A percentile compares a stretch with the other conserved stretches of the same genome.
phyloP scores from a whole-genome alignment of 2,329 filamentous ascomycete species.

The Fusarium mundagurra region DNA sequence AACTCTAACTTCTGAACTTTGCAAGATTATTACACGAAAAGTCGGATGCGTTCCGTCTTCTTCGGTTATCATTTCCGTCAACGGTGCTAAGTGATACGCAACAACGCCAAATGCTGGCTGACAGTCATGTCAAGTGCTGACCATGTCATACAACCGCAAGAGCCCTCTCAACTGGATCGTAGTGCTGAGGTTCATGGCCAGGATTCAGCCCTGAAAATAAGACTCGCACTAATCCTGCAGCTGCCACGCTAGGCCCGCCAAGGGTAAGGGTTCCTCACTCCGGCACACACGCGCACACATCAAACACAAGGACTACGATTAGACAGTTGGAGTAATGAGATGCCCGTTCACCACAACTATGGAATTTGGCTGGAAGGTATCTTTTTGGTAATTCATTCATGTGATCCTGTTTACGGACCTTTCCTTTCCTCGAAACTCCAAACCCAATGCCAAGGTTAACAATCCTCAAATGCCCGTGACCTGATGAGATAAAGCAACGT shows the following conservation, averaged over 20 bases:
- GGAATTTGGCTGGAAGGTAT: conserved; percentile 47
- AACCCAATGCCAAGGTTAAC: conserved; percentile 49
- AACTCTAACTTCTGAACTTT: conserved; percentile 5
- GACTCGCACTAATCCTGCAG: background rate
- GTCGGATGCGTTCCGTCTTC: background rate
- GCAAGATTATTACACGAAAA: background rate
- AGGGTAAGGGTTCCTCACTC: background rate
- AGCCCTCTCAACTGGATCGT: background rate
- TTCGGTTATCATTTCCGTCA: background rate
- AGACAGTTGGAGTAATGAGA: conserved; percentile 38
- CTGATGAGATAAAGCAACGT: conserved; percentile 37
- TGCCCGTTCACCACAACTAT: conserved; percentile 45
- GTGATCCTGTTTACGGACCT: conserved; percentile 48
- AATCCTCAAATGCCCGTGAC: conserved; percentile 43
- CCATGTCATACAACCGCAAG: background rate
- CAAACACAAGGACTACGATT: background rate
- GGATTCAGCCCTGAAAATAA: background rate
- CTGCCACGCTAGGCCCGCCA: background rate
- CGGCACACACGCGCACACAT: background rate
- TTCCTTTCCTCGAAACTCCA: conserved; percentile 52
- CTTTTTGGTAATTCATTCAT: conserved; percentile 51
- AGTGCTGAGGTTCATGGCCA: background rate
- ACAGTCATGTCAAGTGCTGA: background rate
- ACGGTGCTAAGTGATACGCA: background rate
- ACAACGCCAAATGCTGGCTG: background rate